Percentiles rank a stretch among this genome's conserved stretches.
Conservation (phyloP, 202 grass and related monocot species). For the Dendrocalamus latiflorus region DNA sequence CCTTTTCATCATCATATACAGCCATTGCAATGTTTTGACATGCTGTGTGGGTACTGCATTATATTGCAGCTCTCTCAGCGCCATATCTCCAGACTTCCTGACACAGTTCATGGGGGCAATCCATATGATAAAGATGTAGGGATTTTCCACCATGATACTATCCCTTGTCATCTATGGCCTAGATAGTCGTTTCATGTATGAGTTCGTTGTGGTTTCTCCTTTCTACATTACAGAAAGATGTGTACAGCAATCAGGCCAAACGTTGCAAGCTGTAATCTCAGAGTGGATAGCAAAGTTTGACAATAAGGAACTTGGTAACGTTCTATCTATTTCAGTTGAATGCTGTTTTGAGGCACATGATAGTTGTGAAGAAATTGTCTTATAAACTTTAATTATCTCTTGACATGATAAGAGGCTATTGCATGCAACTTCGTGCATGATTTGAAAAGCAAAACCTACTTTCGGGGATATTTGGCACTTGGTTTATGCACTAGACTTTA, state of each 20-base stretch:
- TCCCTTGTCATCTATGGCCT: conserved; percentile 6
- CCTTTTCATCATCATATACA: conserved; percentile 12
- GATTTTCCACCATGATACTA: not conserved
- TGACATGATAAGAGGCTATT: conserved; percentile 6
- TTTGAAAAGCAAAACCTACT: conserved; percentile 1
- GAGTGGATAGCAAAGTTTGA: conserved; percentile 89
- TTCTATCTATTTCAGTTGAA: conserved; percentile 2
- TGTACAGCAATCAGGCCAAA: conserved; percentile 75
- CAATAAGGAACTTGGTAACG: conserved; percentile 84
- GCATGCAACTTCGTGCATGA: not conserved
- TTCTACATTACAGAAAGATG: conserved; percentile 91
- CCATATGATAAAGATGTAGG: conserved; percentile 87
- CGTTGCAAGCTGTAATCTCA: conserved; percentile 76
- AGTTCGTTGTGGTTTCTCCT: conserved; percentile 26
- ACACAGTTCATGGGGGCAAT: conserved; percentile 72
- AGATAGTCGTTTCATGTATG: conserved; percentile 12
- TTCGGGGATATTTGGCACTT: not conserved
- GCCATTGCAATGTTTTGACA: conserved; percentile 17
- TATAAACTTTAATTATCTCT: not conserved
- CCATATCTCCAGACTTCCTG: conserved; percentile 58
- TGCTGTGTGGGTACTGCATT: conserved; percentile 8
- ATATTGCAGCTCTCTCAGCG: conserved; percentile 58
- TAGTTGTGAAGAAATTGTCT: conserved; percentile 19
- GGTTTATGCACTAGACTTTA: not conserved
- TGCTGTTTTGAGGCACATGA: conserved; percentile 18